These are phyloP conservation scores for Parsonsia alboflavescens DNA, from an alignment of 257 asterid genomes.

Conservation along the genomic window DNA sequence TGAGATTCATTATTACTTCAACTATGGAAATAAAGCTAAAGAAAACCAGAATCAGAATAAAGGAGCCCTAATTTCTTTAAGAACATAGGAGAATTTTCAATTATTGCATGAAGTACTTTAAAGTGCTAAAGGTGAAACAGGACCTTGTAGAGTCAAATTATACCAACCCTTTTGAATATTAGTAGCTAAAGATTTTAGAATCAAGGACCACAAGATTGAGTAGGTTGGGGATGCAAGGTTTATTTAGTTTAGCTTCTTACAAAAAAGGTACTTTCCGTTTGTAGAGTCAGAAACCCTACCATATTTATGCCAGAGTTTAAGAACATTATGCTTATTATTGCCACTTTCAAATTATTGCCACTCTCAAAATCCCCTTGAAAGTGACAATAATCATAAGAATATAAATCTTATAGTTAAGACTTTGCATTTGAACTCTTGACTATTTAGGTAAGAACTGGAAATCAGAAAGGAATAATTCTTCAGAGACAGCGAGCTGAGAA, in stretches of 20 bases:
- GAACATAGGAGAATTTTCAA: neutral
- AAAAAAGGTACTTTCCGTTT: too few species aligned
- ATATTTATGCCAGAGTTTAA: too few species aligned
- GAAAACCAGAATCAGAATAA: neutral
- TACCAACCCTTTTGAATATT: neutral
- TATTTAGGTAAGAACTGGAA: neutral
- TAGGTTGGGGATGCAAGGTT: too few species aligned
- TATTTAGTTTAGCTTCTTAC: too few species aligned
- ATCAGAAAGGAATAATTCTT: neutral
- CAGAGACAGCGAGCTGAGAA: neutral
- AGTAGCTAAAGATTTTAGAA: neutral
- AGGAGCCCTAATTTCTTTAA: neutral
- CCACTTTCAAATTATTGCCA: too few species aligned
- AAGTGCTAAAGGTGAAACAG: neutral
- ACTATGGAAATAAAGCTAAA: neutral
- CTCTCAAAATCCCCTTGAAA: too few species aligned
- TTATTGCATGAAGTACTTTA: too few species aligned
- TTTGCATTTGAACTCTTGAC: too few species aligned
- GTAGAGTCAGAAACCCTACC: too few species aligned
- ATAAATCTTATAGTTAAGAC: too few species aligned
- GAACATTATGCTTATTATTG: neutral
- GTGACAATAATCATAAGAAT: neutral
- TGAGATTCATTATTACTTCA: neutral
- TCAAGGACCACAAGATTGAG: constrained; percentile 5
- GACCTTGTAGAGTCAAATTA: neutral